Base-by-base conservation (phyloP, 345 rosid genomes). In the Pistacia vera region DNA sequence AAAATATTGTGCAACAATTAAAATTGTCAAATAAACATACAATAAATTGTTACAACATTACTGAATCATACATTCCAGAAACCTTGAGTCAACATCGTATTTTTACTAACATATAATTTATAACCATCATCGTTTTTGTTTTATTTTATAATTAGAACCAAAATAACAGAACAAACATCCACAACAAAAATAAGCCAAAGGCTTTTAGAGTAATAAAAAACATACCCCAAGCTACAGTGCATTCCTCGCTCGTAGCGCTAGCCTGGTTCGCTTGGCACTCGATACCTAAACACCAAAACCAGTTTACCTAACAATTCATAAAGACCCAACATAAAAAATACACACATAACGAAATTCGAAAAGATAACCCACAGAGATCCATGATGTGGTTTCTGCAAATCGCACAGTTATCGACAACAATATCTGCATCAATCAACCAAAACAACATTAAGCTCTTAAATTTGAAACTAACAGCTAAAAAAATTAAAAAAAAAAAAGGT, bases 221-320 rank as follows among this genome's bases (percentile, higher is more conserved):
- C 82, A 70, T 86, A 95, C 99, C 99, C 98, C 98, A 93, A 76
- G 98, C 99, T 75, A 93, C 99, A 67, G 99, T 92, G 85, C 99
- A 95, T 81, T 95, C 98, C 84, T 93, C 98, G 71, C 95, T 93
- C 6, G 99, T 89, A 33, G 97, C 98, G 18, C 97, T 90, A 4
- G 98, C 97, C 76, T 93, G 98, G 83, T 93, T 93, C 25, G 97
- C 97, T 62, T 95, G 99, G 68, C 99, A 95, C 76, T 95, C 99
- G 13, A 93, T 95, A 78, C 99, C 99, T 95, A 73, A 76, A 12
- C 62, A 79, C 63, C 67, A 51, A 49, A 67, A 75, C 59, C 63
- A 35, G 33, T 38, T 13, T 49, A 51, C 49, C 20, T 52, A 46
- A 12, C 10, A 36, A 16, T 22, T 18, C 60, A 64, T 16, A 52